phyloP scores from a whole-genome alignment of 1,139 yeast species.

The Torulaspora globosa region DNA sequence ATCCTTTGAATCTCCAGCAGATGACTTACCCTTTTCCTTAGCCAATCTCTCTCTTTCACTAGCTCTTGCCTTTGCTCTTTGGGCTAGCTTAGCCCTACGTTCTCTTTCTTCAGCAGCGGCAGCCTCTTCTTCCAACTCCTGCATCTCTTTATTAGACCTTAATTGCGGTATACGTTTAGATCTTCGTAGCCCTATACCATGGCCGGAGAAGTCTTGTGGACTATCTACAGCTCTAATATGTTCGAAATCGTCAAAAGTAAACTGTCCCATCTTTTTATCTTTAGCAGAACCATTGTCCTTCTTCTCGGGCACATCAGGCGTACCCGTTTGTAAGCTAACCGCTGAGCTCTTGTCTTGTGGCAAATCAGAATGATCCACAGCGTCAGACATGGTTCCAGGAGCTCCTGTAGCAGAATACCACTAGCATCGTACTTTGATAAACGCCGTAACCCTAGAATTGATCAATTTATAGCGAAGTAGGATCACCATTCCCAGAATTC shows the following conservation, averaged over 20 bases:
- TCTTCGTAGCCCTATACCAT: conserved; percentile 23
- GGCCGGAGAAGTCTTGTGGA: conserved; percentile 13
- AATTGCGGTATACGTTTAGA: conserved; percentile 25
- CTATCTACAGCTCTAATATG: conserved; percentile 13
- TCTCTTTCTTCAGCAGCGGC: conserved; percentile 15
- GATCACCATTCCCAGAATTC: conserved; percentile 12
- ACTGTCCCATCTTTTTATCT: conserved; percentile 13
- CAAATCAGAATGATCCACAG: conserved; percentile 5
- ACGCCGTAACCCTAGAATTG: conserved; percentile 1
- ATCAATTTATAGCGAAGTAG: conserved; percentile 4
- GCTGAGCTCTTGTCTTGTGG: conserved; percentile 11
- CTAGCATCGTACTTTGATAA: not conserved
- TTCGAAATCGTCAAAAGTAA: conserved; percentile 17
- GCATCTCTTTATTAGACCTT: conserved; percentile 19
- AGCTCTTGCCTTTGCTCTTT: conserved; percentile 43
- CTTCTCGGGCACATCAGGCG: conserved; percentile 1
- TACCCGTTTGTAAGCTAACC: conserved; percentile 10
- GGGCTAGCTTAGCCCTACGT: conserved; percentile 40
- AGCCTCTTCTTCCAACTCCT: conserved; percentile 15
- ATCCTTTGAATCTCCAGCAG: conserved; percentile 10
- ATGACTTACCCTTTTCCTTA: conserved; percentile 12
- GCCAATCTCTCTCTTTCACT: conserved; percentile 28
- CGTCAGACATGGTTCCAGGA: conserved; percentile 7
- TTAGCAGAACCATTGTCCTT: conserved; percentile 7
- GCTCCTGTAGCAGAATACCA: not conserved